Conservation (phyloP, 2,329 filamentous ascomycete genomes). For the Elsinoe arachidis region DNA sequence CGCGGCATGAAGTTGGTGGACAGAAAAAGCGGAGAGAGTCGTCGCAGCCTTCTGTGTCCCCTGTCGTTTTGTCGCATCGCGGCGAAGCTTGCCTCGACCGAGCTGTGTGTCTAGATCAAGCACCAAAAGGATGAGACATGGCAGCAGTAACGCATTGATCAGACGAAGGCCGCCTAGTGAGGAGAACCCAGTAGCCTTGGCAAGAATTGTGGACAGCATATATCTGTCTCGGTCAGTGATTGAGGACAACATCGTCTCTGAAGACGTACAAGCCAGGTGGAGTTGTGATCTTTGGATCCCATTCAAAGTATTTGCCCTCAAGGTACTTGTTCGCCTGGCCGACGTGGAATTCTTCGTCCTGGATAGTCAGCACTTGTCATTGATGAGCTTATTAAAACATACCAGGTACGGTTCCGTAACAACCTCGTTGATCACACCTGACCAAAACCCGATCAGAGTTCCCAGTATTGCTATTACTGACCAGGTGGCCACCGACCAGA, state of each 20-base stretch:
- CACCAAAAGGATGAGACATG: slow-evolving; percentile 27
- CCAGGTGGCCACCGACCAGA: slow-evolving; percentile 28
- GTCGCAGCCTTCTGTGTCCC: not conserved
- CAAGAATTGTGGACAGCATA: slow-evolving; percentile 32
- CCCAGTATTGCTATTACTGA: slow-evolving; percentile 21
- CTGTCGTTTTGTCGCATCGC: slow-evolving; percentile 8
- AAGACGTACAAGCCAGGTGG: slow-evolving; percentile 64
- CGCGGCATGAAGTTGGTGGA: slow-evolving; percentile 48
- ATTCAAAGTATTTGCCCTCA: slow-evolving; percentile 60
- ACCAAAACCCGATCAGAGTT: slow-evolving; percentile 4
- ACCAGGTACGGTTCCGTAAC: slow-evolving; percentile 48
- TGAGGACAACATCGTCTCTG: slow-evolving; percentile 19
- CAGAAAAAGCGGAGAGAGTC: not conserved
- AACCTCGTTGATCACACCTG: not conserved
- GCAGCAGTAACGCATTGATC: slow-evolving; percentile 32
- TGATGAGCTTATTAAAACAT: slow-evolving; percentile 22
- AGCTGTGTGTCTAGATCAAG: slow-evolving; percentile 14
- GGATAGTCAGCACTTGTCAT: slow-evolving; percentile 15
- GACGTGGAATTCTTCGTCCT: slow-evolving; percentile 86
- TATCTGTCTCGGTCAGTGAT: slow-evolving; percentile 32
- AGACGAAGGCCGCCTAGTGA: slow-evolving; percentile 30
- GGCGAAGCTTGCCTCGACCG: slow-evolving; percentile 4
- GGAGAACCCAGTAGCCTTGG: slow-evolving; percentile 32
- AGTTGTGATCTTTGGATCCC: slow-evolving; percentile 97
- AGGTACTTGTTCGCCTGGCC: slow-evolving; percentile 88